A percentile compares a stretch with the other conserved stretches of the same genome.
phyloP scores from a whole-genome alignment of 2,329 filamentous ascomycete genomes.

The Cytospora chrysosperma region DNA sequence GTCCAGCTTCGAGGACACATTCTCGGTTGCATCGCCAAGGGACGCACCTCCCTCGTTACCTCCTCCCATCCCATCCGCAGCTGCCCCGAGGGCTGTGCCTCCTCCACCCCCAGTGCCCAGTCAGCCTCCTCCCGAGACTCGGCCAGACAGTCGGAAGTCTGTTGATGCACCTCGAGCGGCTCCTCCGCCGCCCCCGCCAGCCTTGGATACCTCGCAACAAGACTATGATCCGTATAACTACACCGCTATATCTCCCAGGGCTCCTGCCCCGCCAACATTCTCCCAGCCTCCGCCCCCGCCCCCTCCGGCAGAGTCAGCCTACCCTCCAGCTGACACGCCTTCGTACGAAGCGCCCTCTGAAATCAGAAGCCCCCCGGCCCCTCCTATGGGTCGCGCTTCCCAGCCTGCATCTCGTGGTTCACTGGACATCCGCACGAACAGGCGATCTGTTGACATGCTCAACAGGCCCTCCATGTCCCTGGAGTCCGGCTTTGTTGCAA shows the following conservation, averaged over 20 bases:
- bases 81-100: constrained; percentile 54
- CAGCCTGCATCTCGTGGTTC: constrained; percentile 43
- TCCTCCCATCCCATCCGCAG: constrained; percentile 55
- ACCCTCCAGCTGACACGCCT: constrained; percentile 47
- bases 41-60: constrained; percentile 47
- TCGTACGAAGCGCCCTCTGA: constrained; percentile 45
- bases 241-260: constrained; percentile 31
- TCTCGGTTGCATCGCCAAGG: constrained; percentile 56
- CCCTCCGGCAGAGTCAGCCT: constrained; percentile 46
- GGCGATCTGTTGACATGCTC: constrained; percentile 69
- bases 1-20: constrained; percentile 70
- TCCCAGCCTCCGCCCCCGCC: constrained; percentile 35
- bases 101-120: constrained; percentile 63
- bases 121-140: constrained; percentile 48
- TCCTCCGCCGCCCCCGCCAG: constrained; percentile 62
- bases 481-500: constrained; percentile 82
- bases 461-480: constrained; percentile 72
- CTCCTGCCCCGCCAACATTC: constrained; percentile 33
- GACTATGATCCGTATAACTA: constrained; percentile 71
- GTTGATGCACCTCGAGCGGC: constrained; percentile 68
- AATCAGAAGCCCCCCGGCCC: constrained; percentile 44
- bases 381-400: constrained; percentile 41
- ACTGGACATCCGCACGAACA: constrained; percentile 31
- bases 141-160: constrained; percentile 58
- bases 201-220: constrained; percentile 48